These are phyloP conservation scores for Cryptococcus jaspeensis DNA, from an alignment of 1,284 basidiomycete genomes.

Conservation along the genomic window DNA sequence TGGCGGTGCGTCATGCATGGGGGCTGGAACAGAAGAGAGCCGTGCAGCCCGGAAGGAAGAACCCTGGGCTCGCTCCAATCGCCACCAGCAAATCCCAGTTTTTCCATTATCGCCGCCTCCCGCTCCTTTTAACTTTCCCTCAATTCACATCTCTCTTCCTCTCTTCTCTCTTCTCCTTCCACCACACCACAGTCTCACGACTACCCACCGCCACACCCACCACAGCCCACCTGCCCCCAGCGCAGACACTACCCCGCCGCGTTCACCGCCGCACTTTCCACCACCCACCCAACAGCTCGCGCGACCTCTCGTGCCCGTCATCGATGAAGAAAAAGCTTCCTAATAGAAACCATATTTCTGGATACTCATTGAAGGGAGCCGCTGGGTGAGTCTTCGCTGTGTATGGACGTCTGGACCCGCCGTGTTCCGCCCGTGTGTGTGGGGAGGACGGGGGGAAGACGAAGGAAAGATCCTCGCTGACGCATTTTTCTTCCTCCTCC, in stretches of 20 bases:
- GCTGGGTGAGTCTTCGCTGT: conserved; percentile 30
- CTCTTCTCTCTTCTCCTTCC: not conserved
- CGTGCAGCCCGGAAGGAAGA: no score
- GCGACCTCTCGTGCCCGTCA: conserved; percentile 15
- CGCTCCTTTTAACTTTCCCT: not conserved
- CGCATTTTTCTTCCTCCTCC: not conserved
- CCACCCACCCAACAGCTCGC: not conserved
- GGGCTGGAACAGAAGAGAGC: no score
- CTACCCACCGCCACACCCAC: not conserved
- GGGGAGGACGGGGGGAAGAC: no score
- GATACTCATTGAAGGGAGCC: conserved; percentile 30
- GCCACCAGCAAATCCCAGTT: no score
- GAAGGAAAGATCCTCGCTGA: conserved; percentile 6
- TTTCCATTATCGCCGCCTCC: not conserved
- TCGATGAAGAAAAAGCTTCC: conserved; percentile 48
- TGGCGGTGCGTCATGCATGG: no score
- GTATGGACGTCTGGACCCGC: not conserved
- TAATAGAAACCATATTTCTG: conserved; percentile 39
- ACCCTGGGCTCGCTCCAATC: no score
- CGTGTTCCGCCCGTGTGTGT: no score
- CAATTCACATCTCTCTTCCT: not conserved
- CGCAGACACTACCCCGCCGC: not conserved
- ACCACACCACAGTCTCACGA: not conserved
- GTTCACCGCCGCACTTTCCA: not conserved
- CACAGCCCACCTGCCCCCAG: not conserved